phyloP scores from a whole-genome alignment of 345 rosid species.

The Eucalyptus cloeziana region DNA sequence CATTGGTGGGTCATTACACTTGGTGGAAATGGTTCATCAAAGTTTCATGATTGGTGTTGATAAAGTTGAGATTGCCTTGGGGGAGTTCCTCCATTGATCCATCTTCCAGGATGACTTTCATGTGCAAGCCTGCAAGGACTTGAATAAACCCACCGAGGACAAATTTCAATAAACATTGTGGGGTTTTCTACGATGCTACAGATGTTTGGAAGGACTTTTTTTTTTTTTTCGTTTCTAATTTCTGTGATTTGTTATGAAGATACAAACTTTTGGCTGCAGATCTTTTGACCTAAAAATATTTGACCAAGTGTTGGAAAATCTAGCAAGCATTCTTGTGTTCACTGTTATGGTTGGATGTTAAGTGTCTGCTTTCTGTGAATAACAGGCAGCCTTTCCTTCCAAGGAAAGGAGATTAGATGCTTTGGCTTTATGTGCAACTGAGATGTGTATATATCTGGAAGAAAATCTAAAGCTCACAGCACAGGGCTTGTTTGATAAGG shows the following conservation, averaged over 20 bases:
- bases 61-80: background rate
- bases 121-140: background rate
- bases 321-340: background rate
- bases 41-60: background rate
- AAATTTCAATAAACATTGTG: background rate
- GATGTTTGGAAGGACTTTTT: background rate
- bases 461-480: constrained; percentile 89
- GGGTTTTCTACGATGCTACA: background rate
- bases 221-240: background rate
- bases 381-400: constrained; percentile 89
- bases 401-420: constrained; percentile 92
- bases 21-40: background rate
- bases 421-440: constrained; percentile 55
- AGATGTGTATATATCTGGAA: constrained; percentile 75
- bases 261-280: background rate
- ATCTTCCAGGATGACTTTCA: background rate
- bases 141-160: background rate
- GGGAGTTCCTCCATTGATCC: background rate
- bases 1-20: background rate
- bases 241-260: background rate
- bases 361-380: constrained; percentile 1
- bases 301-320: background rate
- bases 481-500: constrained; percentile 68
- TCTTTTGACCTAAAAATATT: background rate
- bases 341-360: background rate